Percentiles rank a stretch among this genome's conserved stretches.
These are phyloP conservation scores for Xanthoconium separans DNA, from an alignment of 1,284 basidiomycete species.

Conservation along the genomic window DNA sequence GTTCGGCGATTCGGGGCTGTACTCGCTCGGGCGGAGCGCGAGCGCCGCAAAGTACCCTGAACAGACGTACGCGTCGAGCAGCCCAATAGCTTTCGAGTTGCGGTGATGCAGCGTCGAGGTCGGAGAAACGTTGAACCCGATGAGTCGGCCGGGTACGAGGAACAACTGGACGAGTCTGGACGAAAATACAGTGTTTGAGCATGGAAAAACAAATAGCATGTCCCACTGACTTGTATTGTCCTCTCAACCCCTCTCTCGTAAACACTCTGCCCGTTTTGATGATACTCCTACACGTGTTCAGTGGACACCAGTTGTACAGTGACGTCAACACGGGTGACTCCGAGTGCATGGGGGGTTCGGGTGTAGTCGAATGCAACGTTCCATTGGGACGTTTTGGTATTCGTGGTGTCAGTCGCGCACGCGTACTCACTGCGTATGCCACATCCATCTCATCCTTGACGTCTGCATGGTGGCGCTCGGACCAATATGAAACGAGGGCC, in stretches of 20 bases:
- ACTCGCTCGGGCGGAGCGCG: constrained; percentile 59
- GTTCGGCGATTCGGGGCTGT: constrained; percentile 48
- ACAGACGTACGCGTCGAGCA: constrained; percentile 74
- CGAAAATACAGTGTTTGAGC: neutral
- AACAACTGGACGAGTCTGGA: constrained; percentile 66
- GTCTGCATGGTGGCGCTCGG: constrained; percentile 64
- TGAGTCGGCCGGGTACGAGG: constrained; percentile 62
- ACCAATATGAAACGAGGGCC: constrained; percentile 75
- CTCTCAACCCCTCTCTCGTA: constrained; percentile 62
- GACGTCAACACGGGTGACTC: constrained; percentile 57
- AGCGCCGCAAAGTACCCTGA: constrained; percentile 77
- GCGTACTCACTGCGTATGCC: constrained; percentile 49
- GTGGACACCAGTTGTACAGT: constrained; percentile 79
- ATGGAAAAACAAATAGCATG: neutral
- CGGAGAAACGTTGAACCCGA: constrained; percentile 59
- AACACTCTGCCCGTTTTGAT: constrained; percentile 70
- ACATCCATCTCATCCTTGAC: constrained; percentile 79
- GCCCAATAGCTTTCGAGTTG: constrained; percentile 51
- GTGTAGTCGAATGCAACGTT: constrained; percentile 42
- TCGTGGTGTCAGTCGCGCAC: constrained; percentile 58
- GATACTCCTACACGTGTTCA: constrained; percentile 74
- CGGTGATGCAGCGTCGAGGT: constrained; percentile 50
- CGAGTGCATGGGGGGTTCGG: constrained; percentile 50
- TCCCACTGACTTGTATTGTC: constrained; percentile 64
- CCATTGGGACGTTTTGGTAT: constrained; percentile 37